These are phyloP conservation scores for Penicillium sp. DNA, from an alignment of 2,329 filamentous ascomycete species.

Conservation along the genomic window DNA sequence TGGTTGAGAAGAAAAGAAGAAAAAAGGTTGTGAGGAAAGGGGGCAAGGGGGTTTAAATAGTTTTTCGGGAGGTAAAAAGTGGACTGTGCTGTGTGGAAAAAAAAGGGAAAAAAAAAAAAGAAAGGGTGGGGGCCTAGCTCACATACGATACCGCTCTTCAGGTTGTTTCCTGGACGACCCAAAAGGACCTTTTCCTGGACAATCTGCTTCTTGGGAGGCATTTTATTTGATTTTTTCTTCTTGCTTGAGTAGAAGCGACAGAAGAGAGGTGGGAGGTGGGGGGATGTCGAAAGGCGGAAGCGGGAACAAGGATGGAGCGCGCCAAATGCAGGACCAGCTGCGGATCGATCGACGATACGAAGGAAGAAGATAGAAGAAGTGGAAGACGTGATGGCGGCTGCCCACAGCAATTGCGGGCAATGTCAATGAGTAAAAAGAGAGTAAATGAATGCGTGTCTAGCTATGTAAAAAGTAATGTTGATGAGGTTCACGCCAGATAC, in stretches of 20 bases:
- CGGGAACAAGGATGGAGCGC: conserved; percentile 33
- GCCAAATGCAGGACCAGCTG: conserved; percentile 63
- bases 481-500: conserved; percentile 7
- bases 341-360: conserved; percentile 57
- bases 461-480: conserved; percentile 6
- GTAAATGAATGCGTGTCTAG: conserved; percentile 9
- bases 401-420: conserved; percentile 21
- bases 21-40: conserved; percentile 13
- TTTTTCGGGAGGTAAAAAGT: conserved; percentile 25
- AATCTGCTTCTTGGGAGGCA: conserved; percentile 85
- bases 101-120: conserved; percentile 26
- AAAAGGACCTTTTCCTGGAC: conserved; percentile 95
- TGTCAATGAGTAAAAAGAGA: conserved; percentile 14
- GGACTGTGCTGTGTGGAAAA: conserved; percentile 28
- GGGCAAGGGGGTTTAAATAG: conserved; percentile 23
- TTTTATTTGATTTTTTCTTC: conserved; percentile 65
- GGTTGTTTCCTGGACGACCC: conserved; percentile 92
- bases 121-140: conserved; percentile 47
- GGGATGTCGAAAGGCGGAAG: conserved; percentile 42
- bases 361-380: conserved; percentile 37
- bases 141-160: conserved; percentile 98
- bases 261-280: conserved; percentile 28
- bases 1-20: conserved; percentile 17
- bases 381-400: conserved; percentile 31
- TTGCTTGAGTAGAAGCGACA: conserved; percentile 55